phyloP scores from a whole-genome alignment of 1,284 basidiomycete genomes.

The Xerocomus cyaneibrunnescens region DNA sequence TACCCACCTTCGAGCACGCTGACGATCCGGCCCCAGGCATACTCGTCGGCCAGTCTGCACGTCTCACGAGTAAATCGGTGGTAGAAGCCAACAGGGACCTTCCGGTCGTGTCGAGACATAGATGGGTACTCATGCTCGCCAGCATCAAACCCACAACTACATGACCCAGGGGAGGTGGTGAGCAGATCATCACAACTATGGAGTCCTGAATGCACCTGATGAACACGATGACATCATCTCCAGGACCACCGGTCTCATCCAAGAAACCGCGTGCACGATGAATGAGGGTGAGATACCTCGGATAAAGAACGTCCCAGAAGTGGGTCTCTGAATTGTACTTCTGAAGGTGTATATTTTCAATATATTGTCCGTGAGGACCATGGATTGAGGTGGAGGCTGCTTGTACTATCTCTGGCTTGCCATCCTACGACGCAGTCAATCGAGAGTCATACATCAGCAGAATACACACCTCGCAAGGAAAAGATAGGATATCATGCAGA shows the following conservation, averaged over 20 bases:
- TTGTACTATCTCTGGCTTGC: constrained; percentile 74
- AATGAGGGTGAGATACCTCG: constrained; percentile 61
- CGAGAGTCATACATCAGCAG: not conserved
- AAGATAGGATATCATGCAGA: constrained; percentile 81
- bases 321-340: constrained; percentile 71
- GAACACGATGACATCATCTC: constrained; percentile 78
- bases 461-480: constrained; percentile 79
- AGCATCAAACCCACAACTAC: constrained; percentile 88
- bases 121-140: constrained; percentile 88
- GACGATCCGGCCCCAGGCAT: constrained; percentile 72
- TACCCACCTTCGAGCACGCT: constrained; percentile 96
- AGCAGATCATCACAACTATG: not conserved
- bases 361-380: constrained; percentile 85
- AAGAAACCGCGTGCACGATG: constrained; percentile 74
- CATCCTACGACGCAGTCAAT: constrained; percentile 54
- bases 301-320: constrained; percentile 79
- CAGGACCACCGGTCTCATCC: constrained; percentile 58
- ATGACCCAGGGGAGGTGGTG: not conserved
- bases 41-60: constrained; percentile 62
- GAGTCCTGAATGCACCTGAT: constrained; percentile 61
- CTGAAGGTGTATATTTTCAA: constrained; percentile 89
- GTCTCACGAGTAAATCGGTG: constrained; percentile 80
- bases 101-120: constrained; percentile 93
- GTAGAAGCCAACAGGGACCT: constrained; percentile 88
- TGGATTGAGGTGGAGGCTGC: constrained; percentile 83